Evolutionary conservation across 2,329 filamentous ascomycete species (phyloP), one percentile per base, ranked within the genome.

Genomic region (Hirsutella minnesotensis): DNA sequence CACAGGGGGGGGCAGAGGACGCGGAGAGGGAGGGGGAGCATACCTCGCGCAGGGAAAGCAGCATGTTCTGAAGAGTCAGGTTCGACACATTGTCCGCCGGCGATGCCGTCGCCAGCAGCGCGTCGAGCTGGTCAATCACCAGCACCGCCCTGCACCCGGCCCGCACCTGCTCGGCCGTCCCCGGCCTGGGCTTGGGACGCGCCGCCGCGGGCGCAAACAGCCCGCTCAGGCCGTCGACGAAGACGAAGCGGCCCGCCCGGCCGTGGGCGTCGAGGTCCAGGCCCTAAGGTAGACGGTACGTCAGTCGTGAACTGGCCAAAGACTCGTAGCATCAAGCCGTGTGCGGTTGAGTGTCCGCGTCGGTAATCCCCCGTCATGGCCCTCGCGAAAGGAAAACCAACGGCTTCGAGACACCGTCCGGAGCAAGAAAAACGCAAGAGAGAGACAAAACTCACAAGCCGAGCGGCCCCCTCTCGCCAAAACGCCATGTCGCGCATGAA

Each of bases 401-500:
- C n/a, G n/a, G n/a, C n/a, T n/a, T 34, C 15, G 47, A 27, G 22
- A 8, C 20, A 31, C 30, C 18, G 33, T 13, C 20, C 2, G 18
- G n/a, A 35, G 20, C 16, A 7, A 4, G 15, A 27, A 31, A 22
- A 33, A 16, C 20, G 37, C 38, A 35, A 21, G 38, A 39, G 27
- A 18, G 1, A 34, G 19, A 15, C 19, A 19, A 5, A 35, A 50
- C 53, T 47, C 42, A 86, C 83, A 55, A 87, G 61, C 60, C 81
- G 81, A 42, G 77, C 73, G 2, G 73, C 73, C 40, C 85, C 81
- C 3, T 81, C 75, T 48, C 69, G 79, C 87, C 88, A 95, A 57
- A 94, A 94, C 1, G 74, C 67, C 49, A 73, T 75, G 53, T 90
- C 83, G 46, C 86, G 74, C 62, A 94, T 66, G 63, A 92, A 95